Evolutionary conservation across 106 monocot species (phyloP).

Genomic region (Cymbidium sinense): DNA sequence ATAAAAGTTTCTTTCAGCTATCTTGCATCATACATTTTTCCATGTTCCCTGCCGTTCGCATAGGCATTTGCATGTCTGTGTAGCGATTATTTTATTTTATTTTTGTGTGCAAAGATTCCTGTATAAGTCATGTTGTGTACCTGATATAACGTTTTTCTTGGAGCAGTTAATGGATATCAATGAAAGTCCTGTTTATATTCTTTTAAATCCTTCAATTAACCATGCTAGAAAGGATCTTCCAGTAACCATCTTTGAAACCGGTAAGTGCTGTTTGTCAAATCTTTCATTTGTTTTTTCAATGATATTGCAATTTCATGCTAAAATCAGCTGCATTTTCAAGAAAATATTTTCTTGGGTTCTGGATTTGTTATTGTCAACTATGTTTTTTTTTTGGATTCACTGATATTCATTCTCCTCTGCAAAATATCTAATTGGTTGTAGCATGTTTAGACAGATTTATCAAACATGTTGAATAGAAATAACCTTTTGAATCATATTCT

Average conservation of each 20-base stretch:
- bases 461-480: neutral
- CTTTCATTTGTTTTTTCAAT: neutral
- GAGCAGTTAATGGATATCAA: conserved; percentile 96
- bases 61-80: neutral
- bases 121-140: neutral
- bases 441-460: neutral
- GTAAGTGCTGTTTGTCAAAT: conserved; percentile 29
- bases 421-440: neutral
- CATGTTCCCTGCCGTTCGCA: neutral
- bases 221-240: conserved; percentile 96
- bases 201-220: conserved; percentile 78
- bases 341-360: neutral
- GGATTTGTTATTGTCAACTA: neutral
- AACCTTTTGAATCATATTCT: neutral
- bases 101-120: neutral
- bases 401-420: neutral
- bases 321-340: neutral
- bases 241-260: conserved; percentile 87
- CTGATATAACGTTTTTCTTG: conserved; percentile 15
- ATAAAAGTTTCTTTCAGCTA: neutral
- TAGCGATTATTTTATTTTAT: neutral
- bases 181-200: conserved; percentile 86
- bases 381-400: neutral
- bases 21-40: neutral
- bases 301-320: neutral